phyloP scores from a whole-genome alignment of 345 rosid genomes.

The Aquilaria malaccensis region DNA sequence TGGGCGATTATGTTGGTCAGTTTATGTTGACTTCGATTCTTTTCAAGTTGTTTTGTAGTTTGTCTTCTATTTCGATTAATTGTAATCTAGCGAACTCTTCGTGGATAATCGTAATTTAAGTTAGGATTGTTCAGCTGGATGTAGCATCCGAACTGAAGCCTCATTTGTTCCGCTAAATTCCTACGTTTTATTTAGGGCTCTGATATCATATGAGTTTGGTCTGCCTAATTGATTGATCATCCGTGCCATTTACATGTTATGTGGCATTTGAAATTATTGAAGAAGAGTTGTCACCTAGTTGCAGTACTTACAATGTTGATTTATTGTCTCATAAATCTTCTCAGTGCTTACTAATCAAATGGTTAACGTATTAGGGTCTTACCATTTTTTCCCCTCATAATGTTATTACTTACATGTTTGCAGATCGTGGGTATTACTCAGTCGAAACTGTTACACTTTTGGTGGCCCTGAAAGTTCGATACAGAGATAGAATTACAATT shows the following conservation, averaged over 20 bases:
- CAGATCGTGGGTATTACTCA: constrained; percentile 98
- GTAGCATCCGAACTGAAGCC: no score
- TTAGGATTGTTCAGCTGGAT: no score
- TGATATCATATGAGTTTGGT: no score
- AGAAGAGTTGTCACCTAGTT: no score
- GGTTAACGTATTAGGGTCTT: no score
- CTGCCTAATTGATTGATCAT: no score
- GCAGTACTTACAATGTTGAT: no score
- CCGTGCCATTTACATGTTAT: background rate
- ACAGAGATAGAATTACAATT: constrained; percentile 92
- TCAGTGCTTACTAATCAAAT: no score
- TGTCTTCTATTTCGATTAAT: constrained; percentile 1
- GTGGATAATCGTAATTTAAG: no score
- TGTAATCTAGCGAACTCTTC: background rate
- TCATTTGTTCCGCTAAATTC: no score
- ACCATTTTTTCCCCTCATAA: constrained; percentile 3
- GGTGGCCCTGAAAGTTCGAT: constrained; percentile 95
- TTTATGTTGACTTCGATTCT: constrained; percentile 13
- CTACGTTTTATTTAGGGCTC: no score
- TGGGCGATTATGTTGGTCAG: constrained; percentile 99
- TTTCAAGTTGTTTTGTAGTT: background rate
- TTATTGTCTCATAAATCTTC: no score
- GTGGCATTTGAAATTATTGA: constrained; percentile 1
- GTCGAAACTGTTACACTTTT: constrained; percentile 96
- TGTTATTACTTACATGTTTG: constrained; percentile 20